These are phyloP conservation scores for Agaricus subrufescens DNA, from an alignment of 768 basidiomycete genomes.

Conservation along the genomic window DNA sequence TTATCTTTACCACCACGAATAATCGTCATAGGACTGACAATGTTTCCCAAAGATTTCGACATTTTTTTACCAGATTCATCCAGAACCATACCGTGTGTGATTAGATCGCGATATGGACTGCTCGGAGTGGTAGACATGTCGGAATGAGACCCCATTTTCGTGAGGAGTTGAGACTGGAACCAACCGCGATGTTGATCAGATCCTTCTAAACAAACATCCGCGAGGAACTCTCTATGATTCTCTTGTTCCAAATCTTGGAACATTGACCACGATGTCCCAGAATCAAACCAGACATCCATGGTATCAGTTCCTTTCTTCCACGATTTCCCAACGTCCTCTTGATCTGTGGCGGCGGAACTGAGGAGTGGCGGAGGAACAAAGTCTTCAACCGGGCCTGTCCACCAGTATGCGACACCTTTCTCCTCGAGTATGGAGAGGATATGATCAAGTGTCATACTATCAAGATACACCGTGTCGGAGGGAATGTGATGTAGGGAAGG, in stretches of 20 bases:
- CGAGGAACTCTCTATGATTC: conserved; percentile 35
- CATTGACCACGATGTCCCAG: conserved; percentile 91
- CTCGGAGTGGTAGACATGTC: conserved; percentile 22
- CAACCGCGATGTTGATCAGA: conserved; percentile 98
- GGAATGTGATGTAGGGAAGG: conserved; percentile 72
- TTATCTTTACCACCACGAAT: conserved; percentile 72
- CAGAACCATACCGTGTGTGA: conserved; percentile 97
- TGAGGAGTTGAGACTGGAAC: conserved; percentile 96
- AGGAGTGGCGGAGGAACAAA: conserved; percentile 67
- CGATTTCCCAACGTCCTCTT: conserved; percentile 24
- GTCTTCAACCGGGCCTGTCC: conserved; percentile 78
- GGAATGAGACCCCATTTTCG: conserved; percentile 53
- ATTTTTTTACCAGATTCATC: conserved; percentile 90
- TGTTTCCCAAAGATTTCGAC: conserved; percentile 91
- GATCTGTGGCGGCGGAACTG: conserved; percentile 31
- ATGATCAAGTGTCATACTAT: conserved; percentile 59
- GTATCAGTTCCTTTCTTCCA: conserved; percentile 89
- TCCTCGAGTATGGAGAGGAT: conserved; percentile 70
- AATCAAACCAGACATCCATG: conserved; percentile 99
- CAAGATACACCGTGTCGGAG: conserved; percentile 62
- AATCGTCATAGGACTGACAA: conserved; percentile 78
- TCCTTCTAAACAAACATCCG: conserved; percentile 92
- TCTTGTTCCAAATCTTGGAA: conserved; percentile 38
- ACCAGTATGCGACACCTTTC: conserved; percentile 86
- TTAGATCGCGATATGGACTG: conserved; percentile 68